phyloP scores from a whole-genome alignment of 2,329 filamentous ascomycete genomes.

The Aspergillus spinulosporus region DNA sequence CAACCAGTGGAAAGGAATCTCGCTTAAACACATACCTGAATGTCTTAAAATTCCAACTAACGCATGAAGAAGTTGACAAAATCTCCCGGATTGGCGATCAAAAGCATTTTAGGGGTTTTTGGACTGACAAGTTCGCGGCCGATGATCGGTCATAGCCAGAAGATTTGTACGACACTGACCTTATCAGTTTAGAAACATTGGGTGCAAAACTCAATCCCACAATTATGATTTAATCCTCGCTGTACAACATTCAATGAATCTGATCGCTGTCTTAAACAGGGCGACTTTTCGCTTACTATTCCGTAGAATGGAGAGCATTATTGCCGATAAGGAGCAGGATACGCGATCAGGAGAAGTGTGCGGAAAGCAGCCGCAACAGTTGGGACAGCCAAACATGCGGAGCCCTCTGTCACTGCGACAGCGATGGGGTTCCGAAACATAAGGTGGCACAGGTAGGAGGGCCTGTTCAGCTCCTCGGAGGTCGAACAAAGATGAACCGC shows the following conservation, averaged over 20 bases:
- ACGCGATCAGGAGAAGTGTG: neutral
- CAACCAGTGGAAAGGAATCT: conserved; percentile 62
- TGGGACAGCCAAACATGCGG: neutral
- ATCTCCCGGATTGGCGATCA: conserved; percentile 51
- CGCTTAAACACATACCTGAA: conserved; percentile 60
- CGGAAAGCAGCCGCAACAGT: neutral
- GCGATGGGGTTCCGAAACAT: neutral
- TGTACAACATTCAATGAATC: too few relatives aligned
- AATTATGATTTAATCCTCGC: too few relatives aligned
- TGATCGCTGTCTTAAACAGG: neutral
- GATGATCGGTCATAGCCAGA: conserved; percentile 42
- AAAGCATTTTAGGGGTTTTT: conserved; percentile 56
- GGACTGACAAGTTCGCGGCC: conserved; percentile 50
- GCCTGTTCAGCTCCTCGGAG: conserved; percentile 2
- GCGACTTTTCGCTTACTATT: neutral
- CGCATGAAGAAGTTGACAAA: conserved; percentile 57
- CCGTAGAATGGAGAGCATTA: neutral
- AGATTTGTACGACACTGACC: neutral
- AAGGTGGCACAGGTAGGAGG: conserved; percentile 5
- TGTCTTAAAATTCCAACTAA: conserved; percentile 58
- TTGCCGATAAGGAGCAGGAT: neutral
- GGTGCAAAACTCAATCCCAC: too few relatives aligned
- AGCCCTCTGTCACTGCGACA: neutral
- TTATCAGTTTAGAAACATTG: too few relatives aligned
- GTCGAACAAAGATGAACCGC: neutral